Conservation (phyloP, 1,284 basidiomycete species). For the Malassezia furfur region DNA sequence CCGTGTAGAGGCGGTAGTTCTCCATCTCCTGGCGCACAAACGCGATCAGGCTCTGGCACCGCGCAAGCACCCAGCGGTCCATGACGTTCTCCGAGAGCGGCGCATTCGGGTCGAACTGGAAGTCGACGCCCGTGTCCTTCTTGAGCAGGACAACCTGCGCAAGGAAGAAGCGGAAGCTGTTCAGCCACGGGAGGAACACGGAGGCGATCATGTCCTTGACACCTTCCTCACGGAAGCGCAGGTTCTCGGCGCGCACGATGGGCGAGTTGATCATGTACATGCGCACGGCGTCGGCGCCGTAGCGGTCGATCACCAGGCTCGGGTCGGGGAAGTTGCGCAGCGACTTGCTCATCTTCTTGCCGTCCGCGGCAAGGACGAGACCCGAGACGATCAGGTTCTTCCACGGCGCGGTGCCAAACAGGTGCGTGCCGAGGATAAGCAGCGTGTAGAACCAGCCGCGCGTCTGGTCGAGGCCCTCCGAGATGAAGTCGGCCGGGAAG, state of each 20-base stretch:
- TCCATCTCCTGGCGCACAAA: conserved; percentile 90
- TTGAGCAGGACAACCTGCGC: conserved; percentile 84
- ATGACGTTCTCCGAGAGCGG: conserved; percentile 84
- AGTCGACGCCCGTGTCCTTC: conserved; percentile 69
- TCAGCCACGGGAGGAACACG: conserved; percentile 96
- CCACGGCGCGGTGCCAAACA: conserved; percentile 91
- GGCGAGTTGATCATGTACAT: conserved; percentile 99
- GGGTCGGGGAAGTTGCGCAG: conserved; percentile 98
- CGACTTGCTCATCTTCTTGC: conserved; percentile 99
- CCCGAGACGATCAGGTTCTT: conserved; percentile 96
- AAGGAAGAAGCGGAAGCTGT: conserved; percentile 97
- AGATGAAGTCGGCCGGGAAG: conserved; percentile 97
- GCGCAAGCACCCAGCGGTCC: conserved; percentile 95
- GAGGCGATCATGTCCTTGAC: conserved; percentile 91
- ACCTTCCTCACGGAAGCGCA: conserved; percentile 94
- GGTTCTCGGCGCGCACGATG: conserved; percentile 92
- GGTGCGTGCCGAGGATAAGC: conserved; percentile 84
- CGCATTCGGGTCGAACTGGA: conserved; percentile 77
- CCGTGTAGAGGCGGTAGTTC: conserved; percentile 91
- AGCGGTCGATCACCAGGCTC: conserved; percentile 75
- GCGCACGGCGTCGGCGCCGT: conserved; percentile 90
- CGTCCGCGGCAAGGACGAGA: conserved; percentile 90
- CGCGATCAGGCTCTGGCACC: conserved; percentile 90
- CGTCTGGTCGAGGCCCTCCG: conserved; percentile 67
- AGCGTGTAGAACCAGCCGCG: conserved; percentile 99